phyloP scores from a whole-genome alignment of 2,329 filamentous ascomycete genomes.

The Canariomyces notabilis region DNA sequence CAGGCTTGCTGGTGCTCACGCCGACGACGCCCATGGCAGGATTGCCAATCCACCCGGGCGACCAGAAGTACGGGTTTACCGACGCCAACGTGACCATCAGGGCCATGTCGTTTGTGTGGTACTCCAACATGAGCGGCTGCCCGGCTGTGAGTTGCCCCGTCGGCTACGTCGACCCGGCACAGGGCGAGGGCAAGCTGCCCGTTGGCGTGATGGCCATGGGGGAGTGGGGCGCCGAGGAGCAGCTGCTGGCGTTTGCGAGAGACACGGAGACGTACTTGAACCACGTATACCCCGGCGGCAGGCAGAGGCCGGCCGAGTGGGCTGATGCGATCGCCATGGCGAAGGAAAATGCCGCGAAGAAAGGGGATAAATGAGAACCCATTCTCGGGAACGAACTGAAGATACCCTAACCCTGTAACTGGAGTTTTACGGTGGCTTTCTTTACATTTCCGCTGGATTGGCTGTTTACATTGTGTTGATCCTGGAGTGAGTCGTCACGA shows the following conservation, averaged over 20 bases:
- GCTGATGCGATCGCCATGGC: slow-evolving; percentile 48
- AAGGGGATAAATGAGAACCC: no score
- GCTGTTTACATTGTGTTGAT: no score
- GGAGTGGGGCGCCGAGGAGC: slow-evolving; percentile 64
- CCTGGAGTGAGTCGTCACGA: no score
- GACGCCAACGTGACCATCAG: slow-evolving; percentile 69
- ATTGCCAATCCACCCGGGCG: slow-evolving; percentile 58
- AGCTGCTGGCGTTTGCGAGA: slow-evolving; percentile 54
- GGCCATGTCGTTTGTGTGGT: slow-evolving; percentile 80
- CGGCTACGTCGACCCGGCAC: slow-evolving; percentile 59
- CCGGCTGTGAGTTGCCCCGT: slow-evolving; percentile 71
- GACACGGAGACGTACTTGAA: slow-evolving; percentile 54
- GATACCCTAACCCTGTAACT: no score
- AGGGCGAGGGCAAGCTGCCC: slow-evolving; percentile 55
- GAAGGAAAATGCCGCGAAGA: slow-evolving; percentile 19
- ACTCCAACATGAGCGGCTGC: slow-evolving; percentile 76
- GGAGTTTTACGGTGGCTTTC: no score
- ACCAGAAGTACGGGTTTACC: slow-evolving; percentile 65
- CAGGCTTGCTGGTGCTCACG: slow-evolving; percentile 71
- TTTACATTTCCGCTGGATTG: no score
- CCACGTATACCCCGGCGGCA: slow-evolving; percentile 42
- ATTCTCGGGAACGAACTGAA: no score
- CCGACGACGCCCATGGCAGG: slow-evolving; percentile 73
- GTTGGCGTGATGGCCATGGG: slow-evolving; percentile 59
- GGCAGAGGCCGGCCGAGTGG: slow-evolving; percentile 51